These are phyloP conservation scores for Phytophthora multivora DNA, from an alignment of 352 stramenopile genomes.

Conservation along the genomic window DNA sequence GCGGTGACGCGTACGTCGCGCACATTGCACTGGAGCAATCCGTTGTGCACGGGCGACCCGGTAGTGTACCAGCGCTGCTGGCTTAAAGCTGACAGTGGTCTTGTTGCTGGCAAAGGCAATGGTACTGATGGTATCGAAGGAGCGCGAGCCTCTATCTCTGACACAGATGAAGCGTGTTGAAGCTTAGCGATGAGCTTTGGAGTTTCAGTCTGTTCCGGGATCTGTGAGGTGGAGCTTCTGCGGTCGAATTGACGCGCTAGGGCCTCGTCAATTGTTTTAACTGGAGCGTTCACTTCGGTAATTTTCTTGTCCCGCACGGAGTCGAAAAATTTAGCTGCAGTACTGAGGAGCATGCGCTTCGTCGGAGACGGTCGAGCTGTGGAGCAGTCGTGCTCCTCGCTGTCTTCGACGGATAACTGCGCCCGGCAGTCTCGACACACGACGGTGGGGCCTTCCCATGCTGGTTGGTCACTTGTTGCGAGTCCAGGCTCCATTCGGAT, in stretches of 20 bases:
- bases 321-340: constrained; percentile 43
- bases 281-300: background rate
- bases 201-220: background rate
- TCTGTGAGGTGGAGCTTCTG: constrained; percentile 1
- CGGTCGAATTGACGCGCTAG: background rate
- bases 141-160: constrained; percentile 18
- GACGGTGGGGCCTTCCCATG: constrained; percentile 33
- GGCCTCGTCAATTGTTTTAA: constrained; percentile 3
- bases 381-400: constrained; percentile 70
- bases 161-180: constrained; percentile 24
- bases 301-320: constrained; percentile 36
- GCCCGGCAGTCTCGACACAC: constrained; percentile 61
- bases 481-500: constrained; percentile 56
- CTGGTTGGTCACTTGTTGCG: constrained; percentile 46
- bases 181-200: background rate
- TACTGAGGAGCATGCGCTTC: constrained; percentile 29
- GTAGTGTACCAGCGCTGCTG: constrained; percentile 3
- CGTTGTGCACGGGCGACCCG: constrained; percentile 12
- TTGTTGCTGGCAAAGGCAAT: constrained; percentile 1
- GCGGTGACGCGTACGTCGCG: constrained; percentile 57
- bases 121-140: constrained; percentile 9
- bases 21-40: constrained; percentile 53
- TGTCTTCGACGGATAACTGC: constrained; percentile 58
- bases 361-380: constrained; percentile 12
- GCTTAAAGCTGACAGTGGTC: background rate